phyloP scores from a whole-genome alignment of 2,329 filamentous ascomycete genomes.

The Aureobasidium sp. region DNA sequence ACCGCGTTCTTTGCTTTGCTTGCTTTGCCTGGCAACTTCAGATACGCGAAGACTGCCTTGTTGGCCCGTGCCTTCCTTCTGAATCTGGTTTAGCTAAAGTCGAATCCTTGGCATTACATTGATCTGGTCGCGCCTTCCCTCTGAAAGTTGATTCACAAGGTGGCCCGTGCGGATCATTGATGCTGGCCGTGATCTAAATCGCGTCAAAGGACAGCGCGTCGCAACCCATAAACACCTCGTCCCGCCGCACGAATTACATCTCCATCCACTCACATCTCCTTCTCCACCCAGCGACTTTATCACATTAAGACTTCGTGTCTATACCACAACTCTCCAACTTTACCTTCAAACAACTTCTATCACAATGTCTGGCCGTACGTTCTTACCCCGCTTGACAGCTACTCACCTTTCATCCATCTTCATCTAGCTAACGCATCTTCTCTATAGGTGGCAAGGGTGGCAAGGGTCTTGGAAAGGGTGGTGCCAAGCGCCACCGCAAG shows the following conservation, averaged over 20 bases:
- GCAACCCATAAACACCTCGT: conserved; percentile 17
- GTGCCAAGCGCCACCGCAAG: conserved; percentile 98
- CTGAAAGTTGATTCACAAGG: too few species aligned
- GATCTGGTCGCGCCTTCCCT: too few species aligned
- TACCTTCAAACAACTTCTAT: conserved; percentile 26
- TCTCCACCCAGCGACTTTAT: neutral
- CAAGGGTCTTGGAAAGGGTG: conserved; percentile 96
- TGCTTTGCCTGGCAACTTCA: neutral
- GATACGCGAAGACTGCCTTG: too few species aligned
- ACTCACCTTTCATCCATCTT: conserved; percentile 9
- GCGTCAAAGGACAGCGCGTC: neutral
- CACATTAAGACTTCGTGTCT: conserved; percentile 18
- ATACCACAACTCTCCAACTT: conserved; percentile 23
- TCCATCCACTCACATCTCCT: conserved; percentile 21
- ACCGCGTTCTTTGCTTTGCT: neutral
- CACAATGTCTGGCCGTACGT: conserved; percentile 47
- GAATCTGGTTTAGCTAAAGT: too few species aligned
- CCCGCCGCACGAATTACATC: conserved; percentile 22
- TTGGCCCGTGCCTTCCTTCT: neutral
- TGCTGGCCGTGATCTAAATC: too few species aligned
- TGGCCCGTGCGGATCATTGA: too few species aligned
- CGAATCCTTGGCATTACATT: too few species aligned
- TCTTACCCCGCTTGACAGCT: conserved; percentile 21
- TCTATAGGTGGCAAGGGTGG: conserved; percentile 80
- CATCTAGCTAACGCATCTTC: conserved; percentile 40